phyloP scores from a whole-genome alignment of 768 basidiomycete genomes.

The Pisolithus tinctorius region DNA sequence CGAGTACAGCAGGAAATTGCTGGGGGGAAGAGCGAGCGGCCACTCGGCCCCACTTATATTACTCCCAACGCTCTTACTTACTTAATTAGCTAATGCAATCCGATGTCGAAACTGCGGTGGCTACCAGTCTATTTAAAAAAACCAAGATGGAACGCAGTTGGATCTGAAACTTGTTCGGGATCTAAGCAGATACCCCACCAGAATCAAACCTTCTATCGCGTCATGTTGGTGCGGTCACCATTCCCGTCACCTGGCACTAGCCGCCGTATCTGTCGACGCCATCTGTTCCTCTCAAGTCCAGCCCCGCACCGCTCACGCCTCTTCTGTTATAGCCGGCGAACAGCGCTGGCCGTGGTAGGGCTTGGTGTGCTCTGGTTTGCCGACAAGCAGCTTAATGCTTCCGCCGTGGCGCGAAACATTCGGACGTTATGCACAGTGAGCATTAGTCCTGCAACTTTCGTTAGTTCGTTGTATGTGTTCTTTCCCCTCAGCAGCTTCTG shows the following conservation, averaged over 20 bases:
- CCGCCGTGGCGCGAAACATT: slow-evolving; percentile 40
- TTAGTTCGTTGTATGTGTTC: neutral
- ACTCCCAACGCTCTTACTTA: neutral
- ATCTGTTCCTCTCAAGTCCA: neutral
- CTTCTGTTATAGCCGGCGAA: slow-evolving; percentile 11
- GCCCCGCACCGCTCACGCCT: neutral
- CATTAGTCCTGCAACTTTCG: neutral
- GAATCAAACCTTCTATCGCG: no score
- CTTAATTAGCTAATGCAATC: neutral
- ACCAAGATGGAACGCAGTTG: no score
- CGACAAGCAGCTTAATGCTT: slow-evolving; percentile 43
- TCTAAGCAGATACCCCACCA: no score
- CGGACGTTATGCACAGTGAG: slow-evolving; percentile 46
- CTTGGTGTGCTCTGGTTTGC: slow-evolving; percentile 29
- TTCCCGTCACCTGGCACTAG: neutral
- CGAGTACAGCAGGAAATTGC: slow-evolving; percentile 14
- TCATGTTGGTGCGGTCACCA: neutral
- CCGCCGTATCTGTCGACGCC: neutral
- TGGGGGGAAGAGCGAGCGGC: neutral
- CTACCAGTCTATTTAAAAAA: no score
- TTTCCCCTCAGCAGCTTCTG: neutral
- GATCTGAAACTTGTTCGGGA: no score
- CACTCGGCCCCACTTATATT: neutral
- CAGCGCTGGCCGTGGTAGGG: slow-evolving; percentile 18
- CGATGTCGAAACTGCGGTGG: no score